Evolutionary conservation across 1,284 basidiomycete genomes (phyloP).

Genomic region (Moniliophthora roreri): DNA sequence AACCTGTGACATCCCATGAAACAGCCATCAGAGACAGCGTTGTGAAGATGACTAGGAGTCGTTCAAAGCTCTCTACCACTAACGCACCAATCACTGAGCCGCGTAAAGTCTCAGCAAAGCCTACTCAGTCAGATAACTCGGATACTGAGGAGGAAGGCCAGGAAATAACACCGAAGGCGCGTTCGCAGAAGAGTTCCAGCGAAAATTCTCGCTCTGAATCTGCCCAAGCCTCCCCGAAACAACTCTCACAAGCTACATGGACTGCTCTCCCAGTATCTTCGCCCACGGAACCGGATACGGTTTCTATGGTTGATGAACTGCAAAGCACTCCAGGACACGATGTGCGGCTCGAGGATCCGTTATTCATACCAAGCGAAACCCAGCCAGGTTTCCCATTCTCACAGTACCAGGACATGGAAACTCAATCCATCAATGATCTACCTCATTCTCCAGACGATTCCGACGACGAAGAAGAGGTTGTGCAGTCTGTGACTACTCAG

Average conservation of each 20-base stretch:
- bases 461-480: constrained; percentile 35
- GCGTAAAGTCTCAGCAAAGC: not conserved
- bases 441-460: constrained; percentile 29
- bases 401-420: constrained; percentile 30
- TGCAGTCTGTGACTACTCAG: constrained; percentile 23
- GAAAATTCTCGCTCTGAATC: not conserved
- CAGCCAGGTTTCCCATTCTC: constrained; percentile 48
- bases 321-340: constrained; percentile 29
- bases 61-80: constrained; percentile 1
- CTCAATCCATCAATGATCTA: constrained; percentile 9
- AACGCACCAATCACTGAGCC: not conserved
- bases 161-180: not conserved
- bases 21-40: constrained; percentile 9
- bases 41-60: constrained; percentile 12
- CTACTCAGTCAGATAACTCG: not conserved
- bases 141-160: not conserved
- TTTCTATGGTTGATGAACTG: constrained; percentile 36
- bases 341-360: constrained; percentile 23
- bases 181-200: not conserved
- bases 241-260: constrained; percentile 21
- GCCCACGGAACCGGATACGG: constrained; percentile 14
- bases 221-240: not conserved
- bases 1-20: constrained; percentile 10
- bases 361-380: constrained; percentile 43
- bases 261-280: constrained; percentile 21